These are phyloP conservation scores for Hypoxylon sp. DNA, from an alignment of 2,329 filamentous ascomycete genomes.

Conservation along the genomic window DNA sequence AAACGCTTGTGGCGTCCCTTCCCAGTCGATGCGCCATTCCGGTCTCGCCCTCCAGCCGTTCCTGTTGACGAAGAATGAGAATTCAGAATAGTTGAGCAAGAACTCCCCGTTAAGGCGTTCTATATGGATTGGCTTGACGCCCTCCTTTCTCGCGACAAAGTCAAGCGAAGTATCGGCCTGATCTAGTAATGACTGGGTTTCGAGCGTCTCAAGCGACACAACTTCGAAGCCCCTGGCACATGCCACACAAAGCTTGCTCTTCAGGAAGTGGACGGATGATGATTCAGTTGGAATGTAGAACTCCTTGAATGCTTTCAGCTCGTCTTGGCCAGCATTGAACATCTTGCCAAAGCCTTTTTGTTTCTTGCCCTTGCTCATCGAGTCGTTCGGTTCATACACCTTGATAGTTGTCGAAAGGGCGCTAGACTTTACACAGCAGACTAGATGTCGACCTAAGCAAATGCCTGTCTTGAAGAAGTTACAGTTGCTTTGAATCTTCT, in stretches of 20 bases:
- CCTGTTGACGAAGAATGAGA: constrained; percentile 98
- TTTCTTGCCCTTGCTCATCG: constrained; percentile 93
- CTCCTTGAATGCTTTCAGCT: constrained; percentile 97
- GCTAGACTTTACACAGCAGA: constrained; percentile 96
- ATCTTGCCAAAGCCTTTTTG: constrained; percentile 96
- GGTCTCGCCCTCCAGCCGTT: constrained; percentile 97
- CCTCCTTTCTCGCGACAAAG: constrained; percentile 94
- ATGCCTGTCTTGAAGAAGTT: constrained; percentile 99
- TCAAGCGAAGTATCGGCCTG: constrained; percentile 98
- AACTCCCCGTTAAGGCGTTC: constrained; percentile 98
- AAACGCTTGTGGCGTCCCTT: constrained; percentile 91
- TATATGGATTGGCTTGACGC: constrained; percentile 95
- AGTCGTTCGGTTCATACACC: constrained; percentile 98
- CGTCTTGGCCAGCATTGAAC: constrained; percentile 93
- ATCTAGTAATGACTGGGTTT: constrained; percentile 96
- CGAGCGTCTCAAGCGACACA: constrained; percentile 95
- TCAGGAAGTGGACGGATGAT: constrained; percentile 97
- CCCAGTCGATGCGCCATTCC: constrained; percentile 98
- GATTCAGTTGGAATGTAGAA: constrained; percentile 99
- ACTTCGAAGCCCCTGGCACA: constrained; percentile 97
- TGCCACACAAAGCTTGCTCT: constrained; percentile 95
- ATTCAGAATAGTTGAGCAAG: constrained; percentile 97
- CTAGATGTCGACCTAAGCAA: constrained; percentile 91
- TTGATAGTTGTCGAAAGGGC: constrained; percentile 97
- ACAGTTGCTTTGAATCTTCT: constrained; percentile 97